phyloP scores from a whole-genome alignment of 2,329 filamentous ascomycete genomes.

The Onygenales sp. region DNA sequence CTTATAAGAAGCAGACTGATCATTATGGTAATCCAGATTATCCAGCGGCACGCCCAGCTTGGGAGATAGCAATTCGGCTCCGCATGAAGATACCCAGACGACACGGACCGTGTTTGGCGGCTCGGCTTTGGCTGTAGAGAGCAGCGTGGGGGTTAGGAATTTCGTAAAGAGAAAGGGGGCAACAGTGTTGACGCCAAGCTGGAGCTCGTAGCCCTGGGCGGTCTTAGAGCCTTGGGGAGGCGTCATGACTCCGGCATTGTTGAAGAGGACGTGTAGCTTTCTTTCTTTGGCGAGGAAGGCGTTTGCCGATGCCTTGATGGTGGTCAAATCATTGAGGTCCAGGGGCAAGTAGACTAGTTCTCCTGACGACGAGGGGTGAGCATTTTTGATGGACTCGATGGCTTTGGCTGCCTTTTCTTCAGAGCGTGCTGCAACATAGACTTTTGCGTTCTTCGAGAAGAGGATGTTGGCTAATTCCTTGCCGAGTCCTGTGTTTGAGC shows the following conservation, averaged over 20 bases:
- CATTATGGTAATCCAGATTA: conserved; percentile 15
- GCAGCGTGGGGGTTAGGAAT: conserved; percentile 26
- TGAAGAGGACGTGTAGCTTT: conserved; percentile 30
- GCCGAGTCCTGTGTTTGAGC: conserved; percentile 30
- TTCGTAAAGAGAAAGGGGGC: conserved; percentile 33
- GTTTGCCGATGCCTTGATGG: conserved; percentile 28
- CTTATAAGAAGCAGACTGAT: conserved; percentile 15
- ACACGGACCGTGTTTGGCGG: conserved; percentile 22
- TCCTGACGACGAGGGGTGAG: conserved; percentile 20
- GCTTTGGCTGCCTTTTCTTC: conserved; percentile 28
- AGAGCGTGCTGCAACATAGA: conserved; percentile 36
- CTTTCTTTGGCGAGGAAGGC: conserved; percentile 26
- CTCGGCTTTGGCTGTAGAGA: conserved; percentile 17
- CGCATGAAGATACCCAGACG: conserved; percentile 20
- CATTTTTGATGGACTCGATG: conserved; percentile 29
- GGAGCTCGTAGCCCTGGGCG: conserved; percentile 24
- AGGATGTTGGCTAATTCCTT: conserved; percentile 31
- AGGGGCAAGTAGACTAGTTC: conserved; percentile 27
- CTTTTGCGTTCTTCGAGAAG: conserved; percentile 33
- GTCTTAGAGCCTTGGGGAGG: conserved; percentile 25
- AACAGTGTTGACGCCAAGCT: conserved; percentile 33
- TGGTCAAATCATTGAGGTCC: conserved; percentile 31
- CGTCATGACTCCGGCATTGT: conserved; percentile 25
- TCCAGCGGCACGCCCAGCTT: conserved; percentile 17
- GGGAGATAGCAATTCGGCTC: conserved; percentile 7